Evolutionary conservation across 768 basidiomycete genomes (phyloP).

Genomic region (Antrodiella citrinella): DNA sequence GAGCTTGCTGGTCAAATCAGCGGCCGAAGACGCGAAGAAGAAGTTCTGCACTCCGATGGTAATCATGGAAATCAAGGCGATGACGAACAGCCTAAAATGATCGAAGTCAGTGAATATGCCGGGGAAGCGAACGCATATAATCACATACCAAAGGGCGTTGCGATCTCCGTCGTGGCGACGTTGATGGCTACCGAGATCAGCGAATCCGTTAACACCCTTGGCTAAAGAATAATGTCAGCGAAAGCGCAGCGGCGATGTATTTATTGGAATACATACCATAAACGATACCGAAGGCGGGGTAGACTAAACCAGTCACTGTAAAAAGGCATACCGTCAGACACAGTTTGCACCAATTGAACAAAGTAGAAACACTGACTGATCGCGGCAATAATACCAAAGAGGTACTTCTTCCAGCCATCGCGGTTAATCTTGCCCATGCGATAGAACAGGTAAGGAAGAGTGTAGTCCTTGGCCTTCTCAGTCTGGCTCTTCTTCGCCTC

Average conservation of each 20-base stretch:
- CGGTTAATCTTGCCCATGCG: conserved; percentile 62
- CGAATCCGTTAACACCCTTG: conserved; percentile 53
- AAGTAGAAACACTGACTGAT: conserved; percentile 21
- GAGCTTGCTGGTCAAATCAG: conserved; percentile 60
- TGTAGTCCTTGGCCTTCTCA: conserved; percentile 30
- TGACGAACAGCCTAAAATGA: no score
- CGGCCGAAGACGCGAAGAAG: conserved; percentile 60
- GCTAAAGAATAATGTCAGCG: conserved; percentile 22
- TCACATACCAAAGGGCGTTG: conserved; percentile 73
- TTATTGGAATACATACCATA: conserved; percentile 28
- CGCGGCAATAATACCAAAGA: conserved; percentile 48
- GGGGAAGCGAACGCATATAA: no score
- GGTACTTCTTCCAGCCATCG: conserved; percentile 51
- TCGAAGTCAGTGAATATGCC: no score
- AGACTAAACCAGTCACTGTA: conserved; percentile 50
- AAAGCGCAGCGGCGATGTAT: neutral
- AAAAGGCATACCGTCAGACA: neutral
- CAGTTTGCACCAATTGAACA: neutral
- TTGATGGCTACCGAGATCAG: conserved; percentile 27
- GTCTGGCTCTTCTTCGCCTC: conserved; percentile 35
- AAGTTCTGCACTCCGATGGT: conserved; percentile 64
- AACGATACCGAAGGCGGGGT: conserved; percentile 66
- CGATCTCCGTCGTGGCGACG: conserved; percentile 54
- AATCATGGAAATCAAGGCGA: conserved; percentile 59
- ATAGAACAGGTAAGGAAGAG: conserved; percentile 53